These are phyloP conservation scores for Cercospora canescens DNA, from an alignment of 2,329 filamentous ascomycete species.

Conservation along the genomic window DNA sequence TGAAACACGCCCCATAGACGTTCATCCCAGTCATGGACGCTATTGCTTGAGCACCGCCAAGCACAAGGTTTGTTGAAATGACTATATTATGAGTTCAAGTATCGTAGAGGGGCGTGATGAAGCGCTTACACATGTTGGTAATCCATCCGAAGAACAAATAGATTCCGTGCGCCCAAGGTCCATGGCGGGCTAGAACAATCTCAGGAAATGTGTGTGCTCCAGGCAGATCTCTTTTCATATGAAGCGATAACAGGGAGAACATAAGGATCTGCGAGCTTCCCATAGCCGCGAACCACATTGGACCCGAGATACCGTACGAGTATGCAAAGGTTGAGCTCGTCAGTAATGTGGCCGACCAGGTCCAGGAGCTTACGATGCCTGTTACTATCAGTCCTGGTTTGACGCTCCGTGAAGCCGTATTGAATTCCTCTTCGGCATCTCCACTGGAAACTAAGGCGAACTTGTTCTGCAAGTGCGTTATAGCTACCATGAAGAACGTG, in stretches of 20 bases:
- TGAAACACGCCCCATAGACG: conserved; percentile 47
- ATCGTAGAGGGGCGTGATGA: no score
- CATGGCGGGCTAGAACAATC: conserved; percentile 43
- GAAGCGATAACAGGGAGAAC: conserved; percentile 46
- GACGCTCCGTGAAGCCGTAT: conserved; percentile 79
- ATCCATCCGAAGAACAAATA: conserved; percentile 43
- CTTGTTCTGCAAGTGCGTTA: conserved; percentile 36
- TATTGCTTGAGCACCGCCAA: conserved; percentile 49
- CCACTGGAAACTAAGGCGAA: conserved; percentile 47
- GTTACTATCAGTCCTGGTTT: conserved; percentile 85
- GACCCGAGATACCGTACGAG: conserved; percentile 39
- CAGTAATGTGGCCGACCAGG: conserved; percentile 55
- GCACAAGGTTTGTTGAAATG: conserved; percentile 44
- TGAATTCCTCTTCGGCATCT: conserved; percentile 76
- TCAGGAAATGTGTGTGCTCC: conserved; percentile 44
- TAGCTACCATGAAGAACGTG: conserved; percentile 47
- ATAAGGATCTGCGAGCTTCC: conserved; percentile 47
- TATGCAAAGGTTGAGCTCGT: conserved; percentile 38
- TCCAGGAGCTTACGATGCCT: conserved; percentile 83
- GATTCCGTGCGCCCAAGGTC: conserved; percentile 29
- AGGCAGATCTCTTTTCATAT: conserved; percentile 46
- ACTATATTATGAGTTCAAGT: no score
- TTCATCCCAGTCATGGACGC: conserved; percentile 47
- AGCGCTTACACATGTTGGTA: conserved; percentile 47
- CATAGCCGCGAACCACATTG: conserved; percentile 46